phyloP scores from a whole-genome alignment of 441 rosid genomes.

The Croton setiger region DNA sequence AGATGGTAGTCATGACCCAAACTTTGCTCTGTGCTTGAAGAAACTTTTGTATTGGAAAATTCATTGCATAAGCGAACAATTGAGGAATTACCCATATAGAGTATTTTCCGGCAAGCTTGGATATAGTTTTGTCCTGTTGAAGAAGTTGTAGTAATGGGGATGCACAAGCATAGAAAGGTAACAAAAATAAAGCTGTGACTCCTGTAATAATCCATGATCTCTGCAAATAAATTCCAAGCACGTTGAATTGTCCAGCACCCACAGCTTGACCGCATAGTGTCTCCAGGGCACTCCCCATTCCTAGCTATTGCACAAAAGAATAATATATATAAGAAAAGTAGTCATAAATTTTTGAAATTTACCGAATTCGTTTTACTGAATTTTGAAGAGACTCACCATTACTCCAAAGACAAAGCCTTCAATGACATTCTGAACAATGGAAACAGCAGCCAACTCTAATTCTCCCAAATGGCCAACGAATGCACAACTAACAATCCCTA shows the following conservation, averaged over 20 bases:
- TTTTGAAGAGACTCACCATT: slow-evolving; percentile 52
- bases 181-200: slow-evolving; percentile 26
- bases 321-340: too few relatives aligned
- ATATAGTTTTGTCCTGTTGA: slow-evolving; percentile 35
- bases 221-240: too few relatives aligned
- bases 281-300: too few relatives aligned
- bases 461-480: slow-evolving; percentile 74
- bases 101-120: slow-evolving; percentile 43
- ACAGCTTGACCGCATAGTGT: too few relatives aligned
- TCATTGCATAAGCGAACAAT: slow-evolving; percentile 39
- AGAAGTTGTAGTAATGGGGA: slow-evolving; percentile 40
- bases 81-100: slow-evolving; percentile 37
- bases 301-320: too few relatives aligned
- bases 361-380: too few relatives aligned
- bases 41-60: slow-evolving; percentile 45
- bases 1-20: slow-evolving; percentile 43
- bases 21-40: slow-evolving; percentile 50
- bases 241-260: too few relatives aligned
- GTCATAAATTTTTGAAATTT: too few relatives aligned
- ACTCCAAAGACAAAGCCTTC: slow-evolving; percentile 48
- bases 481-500: slow-evolving; percentile 55
- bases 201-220: too few relatives aligned
- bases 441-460: slow-evolving; percentile 64
- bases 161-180: slow-evolving; percentile 40
- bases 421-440: slow-evolving; percentile 47